Evolutionary conservation across 495 filamentous ascomycete genomes (phyloP), one percentile per base, ranked within the genome.

Genomic region (Penicillium manginii): DNA sequence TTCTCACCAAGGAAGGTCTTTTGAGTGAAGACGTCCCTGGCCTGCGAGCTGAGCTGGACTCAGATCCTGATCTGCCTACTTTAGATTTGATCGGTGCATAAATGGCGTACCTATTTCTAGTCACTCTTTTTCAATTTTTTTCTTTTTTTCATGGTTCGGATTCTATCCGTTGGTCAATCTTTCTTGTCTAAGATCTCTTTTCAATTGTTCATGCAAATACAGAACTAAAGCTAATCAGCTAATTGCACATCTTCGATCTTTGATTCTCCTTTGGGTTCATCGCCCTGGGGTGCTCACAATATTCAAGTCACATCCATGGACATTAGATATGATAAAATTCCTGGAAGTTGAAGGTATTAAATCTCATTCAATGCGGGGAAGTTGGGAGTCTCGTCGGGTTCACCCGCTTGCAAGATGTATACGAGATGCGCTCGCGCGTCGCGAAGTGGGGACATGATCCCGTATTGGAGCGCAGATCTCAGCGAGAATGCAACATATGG

Each of bases 1-100:
- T 90, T 35, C 66, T 86, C 65, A 81, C 86, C 19, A 85, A 88
- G 55, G 86, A 86, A 33, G 65, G 71, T n/a, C 57, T 73, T 19
- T 42, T 70, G 49, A 67, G 62, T 19, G 78, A 82, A 40, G 79
- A 74, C n/a, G 50, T 64, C 58, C 5, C 49, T 17, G 32, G 23
- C 26, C 15, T 52, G 32, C 65, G 33, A 49, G 63, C 50, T 54
- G 67, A 22, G 54, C 54, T 60, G 56, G 70, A 67, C 52, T 78
- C 58, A 37, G 60, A 70, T 50, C 58, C 64, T 43, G 59, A 63
- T 31, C 39, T 71, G n/a, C 66, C 62, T 8, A 55, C 43, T 5
- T 59, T 52, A 0, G 56, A 65, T 61, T 18, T 61, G n/a, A 18
- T 63, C 39, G 50, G 52, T 48, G 17, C 47, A 42, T 60, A 53